Conservation (phyloP, 345 rosid species). For the Hirschfeldia incana region DNA sequence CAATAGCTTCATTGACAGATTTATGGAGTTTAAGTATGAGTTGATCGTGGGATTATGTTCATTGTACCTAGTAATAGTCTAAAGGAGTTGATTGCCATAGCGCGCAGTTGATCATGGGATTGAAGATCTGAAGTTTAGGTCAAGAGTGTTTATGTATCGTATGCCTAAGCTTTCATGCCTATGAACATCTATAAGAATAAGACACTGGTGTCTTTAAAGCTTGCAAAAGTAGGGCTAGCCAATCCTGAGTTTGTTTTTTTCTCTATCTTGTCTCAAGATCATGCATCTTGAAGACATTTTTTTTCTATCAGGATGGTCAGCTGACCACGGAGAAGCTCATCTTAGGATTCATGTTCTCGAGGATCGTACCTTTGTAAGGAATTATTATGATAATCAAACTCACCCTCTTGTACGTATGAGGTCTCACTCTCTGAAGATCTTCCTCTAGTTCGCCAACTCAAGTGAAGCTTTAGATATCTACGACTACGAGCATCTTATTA, state of each 20-base stretch:
- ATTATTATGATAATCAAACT: not conserved
- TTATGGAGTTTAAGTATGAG: not conserved
- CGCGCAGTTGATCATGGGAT: not conserved
- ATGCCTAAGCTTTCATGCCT: not conserved
- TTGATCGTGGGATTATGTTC: not conserved
- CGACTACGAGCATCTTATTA: too few relatives aligned
- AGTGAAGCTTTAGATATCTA: too few relatives aligned
- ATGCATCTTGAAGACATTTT: conserved; percentile 9
- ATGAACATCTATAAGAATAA: conserved; percentile 3
- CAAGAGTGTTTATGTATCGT: too few relatives aligned
- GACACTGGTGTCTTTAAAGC: conserved; percentile 20
- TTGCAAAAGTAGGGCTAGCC: not conserved
- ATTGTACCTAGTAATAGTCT: too few relatives aligned
- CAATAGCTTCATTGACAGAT: not conserved
- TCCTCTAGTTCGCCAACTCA: too few relatives aligned
- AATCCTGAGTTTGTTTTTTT: not conserved
- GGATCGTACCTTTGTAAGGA: not conserved
- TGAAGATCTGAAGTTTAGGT: not conserved
- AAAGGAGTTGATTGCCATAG: not conserved
- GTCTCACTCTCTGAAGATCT: not conserved
- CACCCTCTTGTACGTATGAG: not conserved
- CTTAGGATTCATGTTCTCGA: conserved; percentile 23
- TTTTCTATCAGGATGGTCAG: not conserved
- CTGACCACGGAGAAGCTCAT: conserved; percentile 6
- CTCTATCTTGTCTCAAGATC: conserved; percentile 19